Conservation (phyloP, 2,329 filamentous ascomycete species). For the Penicillium sp. region DNA sequence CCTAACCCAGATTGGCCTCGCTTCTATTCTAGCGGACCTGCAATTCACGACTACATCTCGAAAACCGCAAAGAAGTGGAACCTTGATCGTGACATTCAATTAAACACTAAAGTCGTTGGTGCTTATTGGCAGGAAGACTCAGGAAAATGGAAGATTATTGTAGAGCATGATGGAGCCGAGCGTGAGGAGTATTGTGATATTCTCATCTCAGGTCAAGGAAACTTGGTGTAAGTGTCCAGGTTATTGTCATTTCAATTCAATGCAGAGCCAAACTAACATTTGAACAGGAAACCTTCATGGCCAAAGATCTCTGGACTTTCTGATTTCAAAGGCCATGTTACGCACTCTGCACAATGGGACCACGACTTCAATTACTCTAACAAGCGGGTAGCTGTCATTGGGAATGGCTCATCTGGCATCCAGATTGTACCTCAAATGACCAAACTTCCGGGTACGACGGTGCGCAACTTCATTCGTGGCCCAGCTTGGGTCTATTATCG, state of each 20-base stretch:
- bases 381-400: conserved; percentile 32
- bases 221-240: conserved; percentile 26
- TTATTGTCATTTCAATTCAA: fast-evolving
- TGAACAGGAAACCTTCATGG: conserved; percentile 11
- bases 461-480: conserved; percentile 30
- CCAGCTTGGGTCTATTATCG: conserved; percentile 30
- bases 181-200: conserved; percentile 24
- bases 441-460: conserved; percentile 24
- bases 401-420: conserved; percentile 38
- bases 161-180: conserved; percentile 15
- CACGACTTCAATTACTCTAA: conserved; percentile 23
- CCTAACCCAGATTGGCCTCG: conserved; percentile 45
- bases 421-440: conserved; percentile 27
- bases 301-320: conserved; percentile 28
- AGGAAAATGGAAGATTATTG: conserved; percentile 19
- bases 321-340: conserved; percentile 27
- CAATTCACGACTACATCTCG: conserved; percentile 46
- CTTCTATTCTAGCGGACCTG: conserved; percentile 40
- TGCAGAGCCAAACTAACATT: background rate
- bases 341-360: conserved; percentile 32
- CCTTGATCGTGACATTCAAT: conserved; percentile 40
- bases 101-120: conserved; percentile 39
- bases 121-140: conserved; percentile 38
- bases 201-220: conserved; percentile 28
- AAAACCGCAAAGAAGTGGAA: conserved; percentile 40